Conservation (phyloP, 73 alveolate species). For the Durusdinium trenchii region DNA sequence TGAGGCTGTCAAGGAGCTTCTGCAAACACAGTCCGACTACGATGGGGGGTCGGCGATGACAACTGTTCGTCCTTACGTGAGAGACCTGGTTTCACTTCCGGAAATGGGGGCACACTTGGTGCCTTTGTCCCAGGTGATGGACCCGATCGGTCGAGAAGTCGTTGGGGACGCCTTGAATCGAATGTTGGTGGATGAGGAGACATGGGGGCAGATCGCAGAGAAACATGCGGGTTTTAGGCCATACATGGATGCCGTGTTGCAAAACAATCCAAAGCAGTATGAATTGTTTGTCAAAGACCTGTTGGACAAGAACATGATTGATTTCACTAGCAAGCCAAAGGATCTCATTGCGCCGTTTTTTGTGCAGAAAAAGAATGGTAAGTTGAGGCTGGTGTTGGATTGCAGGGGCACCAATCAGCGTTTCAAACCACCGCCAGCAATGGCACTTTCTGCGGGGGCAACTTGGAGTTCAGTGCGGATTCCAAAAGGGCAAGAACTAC, state of each 20-base stretch:
- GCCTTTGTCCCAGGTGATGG: background rate
- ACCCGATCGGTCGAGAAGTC: background rate
- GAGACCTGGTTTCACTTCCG: conserved; percentile 55
- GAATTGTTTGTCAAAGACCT: background rate
- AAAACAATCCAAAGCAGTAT: background rate
- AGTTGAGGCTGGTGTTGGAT: conserved; percentile 29
- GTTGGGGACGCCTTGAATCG: conserved; percentile 10
- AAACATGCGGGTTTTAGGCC: background rate
- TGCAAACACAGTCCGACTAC: conserved; percentile 2
- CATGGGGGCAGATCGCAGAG: background rate
- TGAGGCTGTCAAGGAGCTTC: conserved; percentile 44
- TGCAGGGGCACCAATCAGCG: conserved; percentile 14
- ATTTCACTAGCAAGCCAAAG: background rate
- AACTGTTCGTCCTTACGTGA: conserved; percentile 41
- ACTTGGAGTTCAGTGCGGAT: background rate
- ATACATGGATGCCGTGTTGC: conserved; percentile 42
- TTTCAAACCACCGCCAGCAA: background rate
- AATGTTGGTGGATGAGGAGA: background rate
- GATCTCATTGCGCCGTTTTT: conserved; percentile 19
- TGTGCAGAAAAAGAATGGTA: conserved; percentile 28
- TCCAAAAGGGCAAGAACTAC: background rate
- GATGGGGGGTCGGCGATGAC: background rate
- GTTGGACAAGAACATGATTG: background rate
- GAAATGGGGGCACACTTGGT: conserved; percentile 8
- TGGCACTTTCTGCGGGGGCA: conserved; percentile 16